Evolutionary conservation across 371 early-diverging fungal species (phyloP), one percentile per base, ranked within the genome.

Genomic region (Gilbertella persicaria): DNA sequence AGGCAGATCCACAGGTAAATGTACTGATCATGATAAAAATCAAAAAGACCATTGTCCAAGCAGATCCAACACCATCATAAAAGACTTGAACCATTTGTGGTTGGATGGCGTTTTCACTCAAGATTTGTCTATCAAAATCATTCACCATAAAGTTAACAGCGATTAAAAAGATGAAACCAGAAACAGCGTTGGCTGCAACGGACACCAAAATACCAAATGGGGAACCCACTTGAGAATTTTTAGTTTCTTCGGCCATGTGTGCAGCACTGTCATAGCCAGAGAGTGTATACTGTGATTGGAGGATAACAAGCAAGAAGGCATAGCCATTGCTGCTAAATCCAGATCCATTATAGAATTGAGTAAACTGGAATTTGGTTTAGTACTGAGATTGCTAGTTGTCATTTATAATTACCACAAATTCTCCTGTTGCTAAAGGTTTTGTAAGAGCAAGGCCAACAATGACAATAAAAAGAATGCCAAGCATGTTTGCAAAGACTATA

Each of bases 181-280:
- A 71, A 25, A 77, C 24, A 17, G 77, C 73, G 19, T 80, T 79
- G 26, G 85, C 79, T 21, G 75, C 75, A 50, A 87, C 82, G 23
- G 86, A 76, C 44, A 68, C 60, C 50, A 86, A 67, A 33, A 90
- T 84, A 37, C 82, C 87, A 47, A 73, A 74, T 24, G 90, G 88
- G 2, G 77, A 73, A 7, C 77, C 73, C 2, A 46, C 64, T 49
- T 73, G 73, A 9, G 87, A 80, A 49, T 83, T 78, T 38, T 84
- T 72, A 6, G 90, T 88, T 58, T 89, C 90, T 74, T 89, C 90
- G 28, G 78, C 69, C 81, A 90, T 85, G 63, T 88, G 90, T 6
- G 87, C 87, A 23, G 87, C 83, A 52, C 77, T 76, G 43, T 89
- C 90, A 57, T 88, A 89, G 5, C 88, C 88, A 16, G 82, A 80